Base-by-base conservation (phyloP, 2,329 filamentous ascomycete genomes). In the Trichophyton verrucosum region DNA sequence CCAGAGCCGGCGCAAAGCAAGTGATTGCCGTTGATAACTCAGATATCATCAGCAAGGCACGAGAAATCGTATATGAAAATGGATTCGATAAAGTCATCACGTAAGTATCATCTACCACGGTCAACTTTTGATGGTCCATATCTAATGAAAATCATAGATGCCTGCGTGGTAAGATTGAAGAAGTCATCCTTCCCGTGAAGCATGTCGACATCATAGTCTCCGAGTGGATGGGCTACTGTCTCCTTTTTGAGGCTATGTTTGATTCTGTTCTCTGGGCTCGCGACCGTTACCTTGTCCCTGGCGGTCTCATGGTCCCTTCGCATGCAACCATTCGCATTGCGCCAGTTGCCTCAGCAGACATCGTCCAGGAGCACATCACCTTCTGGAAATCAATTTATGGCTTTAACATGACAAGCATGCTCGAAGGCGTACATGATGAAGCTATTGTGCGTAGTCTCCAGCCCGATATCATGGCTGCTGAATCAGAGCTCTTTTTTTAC, bases 151-250 rank as follows among this genome's bases (percentile, higher is more conserved):
- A 47, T 46, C 24, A 20, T 63, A 79, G 77, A 49, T 90, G 88
- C 68, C 78, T 96, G 57, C 84, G 86, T 65, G 91, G 92, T 42
- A 89, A 89, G 69, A 88, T 96, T 63, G 92, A 97, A 73, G 91
- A 96, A 66, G 88, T 95, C 60, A 80, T 76, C 61, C 80, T 91
- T 22, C 91, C 88, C 1, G 86, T 92, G 6, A 79, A 84, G 60
- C 79, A 91, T 69, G 91, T 96, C 53, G 92, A 97, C 75, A 87
- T 97, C 69, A 96, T 97, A 70, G 86, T 97, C 63, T 95, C 89
- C 62, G 91, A 97, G 74, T 97, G 91, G 91, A 97, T 97, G 91
- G 91, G 91, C 33, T 97, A 97, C 72, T 89, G 86, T 65, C 81
- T 96, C 17, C 81, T 96, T 4, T 97, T 95, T 73, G 91, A 97